Percentiles rank a stretch among this genome's conserved stretches.
phyloP scores from a whole-genome alignment of 2,329 filamentous ascomycete genomes.

The Alternaria infectoria region DNA sequence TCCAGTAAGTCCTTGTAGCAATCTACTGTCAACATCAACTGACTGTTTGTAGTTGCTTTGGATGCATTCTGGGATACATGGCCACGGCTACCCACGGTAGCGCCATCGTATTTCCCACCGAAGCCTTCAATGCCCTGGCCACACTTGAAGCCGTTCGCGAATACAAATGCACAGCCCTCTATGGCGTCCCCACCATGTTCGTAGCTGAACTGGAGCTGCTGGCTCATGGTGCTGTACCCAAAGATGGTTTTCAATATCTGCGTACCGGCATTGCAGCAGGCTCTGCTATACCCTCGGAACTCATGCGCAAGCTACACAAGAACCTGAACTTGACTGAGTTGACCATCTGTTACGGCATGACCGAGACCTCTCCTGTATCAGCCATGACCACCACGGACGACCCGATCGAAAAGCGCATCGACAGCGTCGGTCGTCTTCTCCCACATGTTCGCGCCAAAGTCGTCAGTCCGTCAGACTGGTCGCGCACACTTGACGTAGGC shows the following conservation, averaged over 20 bases:
- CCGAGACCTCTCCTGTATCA: slow-evolving; percentile 77
- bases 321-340: slow-evolving; percentile 79
- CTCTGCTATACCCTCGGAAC: slow-evolving; percentile 77
- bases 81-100: slow-evolving; percentile 86
- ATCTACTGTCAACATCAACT: neutral
- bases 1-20: slow-evolving; percentile 47
- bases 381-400: slow-evolving; percentile 84
- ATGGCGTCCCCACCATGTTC: slow-evolving; percentile 96
- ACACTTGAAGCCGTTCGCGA: slow-evolving; percentile 70
- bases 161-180: slow-evolving; percentile 71
- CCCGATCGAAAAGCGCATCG: slow-evolving; percentile 73
- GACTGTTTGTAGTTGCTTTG: slow-evolving; percentile 70
- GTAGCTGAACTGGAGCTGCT: slow-evolving; percentile 84
- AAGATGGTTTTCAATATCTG: slow-evolving; percentile 66
- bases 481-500: slow-evolving; percentile 65
- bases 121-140: slow-evolving; percentile 82
- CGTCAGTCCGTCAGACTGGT: slow-evolving; percentile 70
- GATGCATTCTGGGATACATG: slow-evolving; percentile 92
- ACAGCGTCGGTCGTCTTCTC: slow-evolving; percentile 79
- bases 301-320: slow-evolving; percentile 79
- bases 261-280: slow-evolving; percentile 93
- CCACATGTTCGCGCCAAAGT: slow-evolving; percentile 83
- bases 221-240: slow-evolving; percentile 53
- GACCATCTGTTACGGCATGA: slow-evolving; percentile 97
- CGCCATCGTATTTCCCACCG: slow-evolving; percentile 81